Percentiles rank a stretch among this genome's conserved stretches.
These are phyloP conservation scores for Alternaria brassicae DNA, from an alignment of 2,329 filamentous ascomycete genomes.

Conservation along the genomic window DNA sequence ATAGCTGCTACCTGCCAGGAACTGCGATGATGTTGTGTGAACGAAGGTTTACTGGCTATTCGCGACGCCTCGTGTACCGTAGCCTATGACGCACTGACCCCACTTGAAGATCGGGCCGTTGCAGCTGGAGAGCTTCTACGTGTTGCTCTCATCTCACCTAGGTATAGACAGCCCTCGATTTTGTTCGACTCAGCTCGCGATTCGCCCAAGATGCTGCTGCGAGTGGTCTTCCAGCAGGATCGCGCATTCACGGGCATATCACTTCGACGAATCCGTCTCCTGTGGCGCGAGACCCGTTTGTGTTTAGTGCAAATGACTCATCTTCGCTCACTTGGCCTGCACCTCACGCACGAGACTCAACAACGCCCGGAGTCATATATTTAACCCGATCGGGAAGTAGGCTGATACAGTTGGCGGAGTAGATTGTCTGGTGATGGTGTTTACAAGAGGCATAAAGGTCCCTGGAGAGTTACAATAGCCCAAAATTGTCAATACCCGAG, in stretches of 20 bases:
- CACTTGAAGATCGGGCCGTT: neutral
- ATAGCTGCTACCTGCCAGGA: conserved; percentile 6
- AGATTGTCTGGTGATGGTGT: neutral
- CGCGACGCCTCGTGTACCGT: neutral
- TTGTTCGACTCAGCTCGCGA: neutral
- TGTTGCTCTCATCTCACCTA: neutral
- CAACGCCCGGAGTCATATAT: conserved; percentile 25
- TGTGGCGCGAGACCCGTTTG: conserved; percentile 23
- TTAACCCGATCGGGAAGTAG: conserved; percentile 8
- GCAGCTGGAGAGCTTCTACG: neutral
- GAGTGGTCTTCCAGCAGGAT: neutral
- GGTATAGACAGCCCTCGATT: neutral
- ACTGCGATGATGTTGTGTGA: neutral
- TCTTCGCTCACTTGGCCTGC: conserved; percentile 25
- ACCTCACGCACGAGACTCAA: conserved; percentile 6
- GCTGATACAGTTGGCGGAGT: neutral
- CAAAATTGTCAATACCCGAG: neutral
- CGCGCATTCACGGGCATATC: neutral
- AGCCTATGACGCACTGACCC: conserved; percentile 1
- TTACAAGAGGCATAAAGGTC: conserved; percentile 6
- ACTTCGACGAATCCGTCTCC: neutral
- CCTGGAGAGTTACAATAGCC: conserved; percentile 13
- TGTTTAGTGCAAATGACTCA: conserved; percentile 38
- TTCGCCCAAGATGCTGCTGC: neutral
- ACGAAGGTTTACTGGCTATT: neutral